Conservation (phyloP, 2,329 filamentous ascomycete genomes). For the Pseudocercospora fuligena region DNA sequence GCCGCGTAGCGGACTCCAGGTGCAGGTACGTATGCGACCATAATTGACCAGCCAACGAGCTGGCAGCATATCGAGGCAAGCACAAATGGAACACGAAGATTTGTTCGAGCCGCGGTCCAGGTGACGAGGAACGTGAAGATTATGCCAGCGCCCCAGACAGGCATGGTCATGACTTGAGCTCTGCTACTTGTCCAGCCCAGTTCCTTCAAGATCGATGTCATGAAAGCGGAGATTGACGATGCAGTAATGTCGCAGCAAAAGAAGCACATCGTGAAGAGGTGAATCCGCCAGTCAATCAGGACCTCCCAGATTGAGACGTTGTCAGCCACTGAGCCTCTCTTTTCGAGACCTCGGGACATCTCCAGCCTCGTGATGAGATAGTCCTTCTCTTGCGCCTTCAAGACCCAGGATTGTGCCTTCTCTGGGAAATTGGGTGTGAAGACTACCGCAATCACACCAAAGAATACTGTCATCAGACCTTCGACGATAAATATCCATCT, state of each 20-base stretch:
- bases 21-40: constrained; percentile 17
- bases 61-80: constrained; percentile 17
- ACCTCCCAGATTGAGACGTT: constrained; percentile 20
- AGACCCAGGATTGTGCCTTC: constrained; percentile 19
- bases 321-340: constrained; percentile 17
- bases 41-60: constrained; percentile 18
- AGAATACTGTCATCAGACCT: constrained; percentile 22
- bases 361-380: constrained; percentile 16
- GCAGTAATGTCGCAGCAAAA: constrained; percentile 22
- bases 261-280: constrained; percentile 21
- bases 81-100: constrained; percentile 14
- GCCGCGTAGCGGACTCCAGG: constrained; percentile 17
- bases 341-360: constrained; percentile 14
- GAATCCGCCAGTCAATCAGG: constrained; percentile 18
- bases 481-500: constrained; percentile 23
- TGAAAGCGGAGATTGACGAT: constrained; percentile 20
- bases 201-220: constrained; percentile 21
- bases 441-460: constrained; percentile 15
- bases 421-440: constrained; percentile 19
- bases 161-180: constrained; percentile 24
- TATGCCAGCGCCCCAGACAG: constrained; percentile 20
- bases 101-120: constrained; percentile 12
- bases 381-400: constrained; percentile 13
- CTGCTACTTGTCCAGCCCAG: constrained; percentile 16
- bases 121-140: constrained; percentile 21